Evolutionary conservation across 306 rosid genomes (phyloP).

Genomic region (Begonia fuchsioides): DNA sequence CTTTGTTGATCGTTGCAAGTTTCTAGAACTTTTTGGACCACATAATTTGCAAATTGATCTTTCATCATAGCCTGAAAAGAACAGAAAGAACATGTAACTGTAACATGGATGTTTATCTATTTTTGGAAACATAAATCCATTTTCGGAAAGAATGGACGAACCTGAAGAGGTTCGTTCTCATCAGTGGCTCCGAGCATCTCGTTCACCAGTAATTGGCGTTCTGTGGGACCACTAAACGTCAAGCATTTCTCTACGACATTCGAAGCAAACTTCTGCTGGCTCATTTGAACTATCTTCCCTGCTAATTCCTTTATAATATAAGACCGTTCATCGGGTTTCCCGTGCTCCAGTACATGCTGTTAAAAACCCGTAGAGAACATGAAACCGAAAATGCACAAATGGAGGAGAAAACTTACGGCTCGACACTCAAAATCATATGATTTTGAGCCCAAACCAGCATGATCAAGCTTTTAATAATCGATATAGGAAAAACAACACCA

Average conservation of each 20-base stretch:
- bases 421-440: too few species aligned
- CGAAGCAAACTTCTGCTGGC: slow-evolving; percentile 96
- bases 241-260: slow-evolving; percentile 81
- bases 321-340: slow-evolving; percentile 73
- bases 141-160: slow-evolving; percentile 5
- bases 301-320: slow-evolving; percentile 73
- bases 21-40: slow-evolving; percentile 84
- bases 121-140: too few species aligned
- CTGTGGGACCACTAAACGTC: slow-evolving; percentile 63
- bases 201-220: slow-evolving; percentile 58
- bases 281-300: slow-evolving; percentile 76
- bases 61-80: slow-evolving; percentile 65
- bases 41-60: slow-evolving; percentile 84
- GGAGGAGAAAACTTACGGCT: too few species aligned
- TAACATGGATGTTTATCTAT: too few species aligned
- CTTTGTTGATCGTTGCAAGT: slow-evolving; percentile 91
- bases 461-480: too few species aligned
- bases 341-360: slow-evolving; percentile 80
- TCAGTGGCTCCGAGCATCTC: slow-evolving; percentile 93
- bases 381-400: too few species aligned
- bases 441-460: too few species aligned
- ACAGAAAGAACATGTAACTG: background rate
- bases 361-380: background rate
- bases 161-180: slow-evolving; percentile 94
- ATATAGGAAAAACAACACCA: too few species aligned